Conservation (phyloP, 2,329 filamentous ascomycete species). For the Colletotrichum lupini region DNA sequence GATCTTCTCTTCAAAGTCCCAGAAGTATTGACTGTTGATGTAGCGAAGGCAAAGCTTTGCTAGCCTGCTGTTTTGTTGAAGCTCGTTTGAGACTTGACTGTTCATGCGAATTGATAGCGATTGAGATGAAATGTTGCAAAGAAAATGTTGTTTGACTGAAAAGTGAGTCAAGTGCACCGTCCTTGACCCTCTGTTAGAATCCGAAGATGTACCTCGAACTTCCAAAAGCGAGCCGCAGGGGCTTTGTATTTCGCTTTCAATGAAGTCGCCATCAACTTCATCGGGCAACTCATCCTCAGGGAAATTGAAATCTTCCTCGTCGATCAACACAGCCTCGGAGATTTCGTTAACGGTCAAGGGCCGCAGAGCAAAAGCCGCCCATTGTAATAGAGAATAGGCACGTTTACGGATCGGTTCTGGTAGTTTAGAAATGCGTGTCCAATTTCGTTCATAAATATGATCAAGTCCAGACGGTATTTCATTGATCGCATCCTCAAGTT, state of each 20-base stretch:
- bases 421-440: slow-evolving; percentile 39
- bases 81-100: background rate
- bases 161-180: slow-evolving; percentile 40
- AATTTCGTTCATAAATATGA: slow-evolving; percentile 45
- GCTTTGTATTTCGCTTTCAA: slow-evolving; percentile 42
- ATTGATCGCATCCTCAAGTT: slow-evolving; percentile 42
- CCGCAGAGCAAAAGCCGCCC: slow-evolving; percentile 40
- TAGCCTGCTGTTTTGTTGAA: background rate
- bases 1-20: no score
- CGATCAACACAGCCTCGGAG: slow-evolving; percentile 40
- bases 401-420: slow-evolving; percentile 35
- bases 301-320: slow-evolving; percentile 37
- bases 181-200: fast-evolving
- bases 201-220: background rate
- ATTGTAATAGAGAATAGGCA: slow-evolving; percentile 44
- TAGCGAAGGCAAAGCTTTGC: slow-evolving; percentile 13
- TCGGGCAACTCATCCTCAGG: slow-evolving; percentile 42
- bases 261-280: slow-evolving; percentile 41
- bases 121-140: slow-evolving; percentile 18
- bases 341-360: slow-evolving; percentile 40
- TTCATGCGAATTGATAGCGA: background rate
- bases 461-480: slow-evolving; percentile 42
- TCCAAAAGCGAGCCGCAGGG: slow-evolving; percentile 46
- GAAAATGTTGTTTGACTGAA: slow-evolving; percentile 37
- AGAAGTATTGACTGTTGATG: background rate